Percentiles rank a stretch among this genome's conserved stretches.
phyloP scores from a whole-genome alignment of 2,329 filamentous ascomycete genomes.

The Colletotrichum cuscutae region DNA sequence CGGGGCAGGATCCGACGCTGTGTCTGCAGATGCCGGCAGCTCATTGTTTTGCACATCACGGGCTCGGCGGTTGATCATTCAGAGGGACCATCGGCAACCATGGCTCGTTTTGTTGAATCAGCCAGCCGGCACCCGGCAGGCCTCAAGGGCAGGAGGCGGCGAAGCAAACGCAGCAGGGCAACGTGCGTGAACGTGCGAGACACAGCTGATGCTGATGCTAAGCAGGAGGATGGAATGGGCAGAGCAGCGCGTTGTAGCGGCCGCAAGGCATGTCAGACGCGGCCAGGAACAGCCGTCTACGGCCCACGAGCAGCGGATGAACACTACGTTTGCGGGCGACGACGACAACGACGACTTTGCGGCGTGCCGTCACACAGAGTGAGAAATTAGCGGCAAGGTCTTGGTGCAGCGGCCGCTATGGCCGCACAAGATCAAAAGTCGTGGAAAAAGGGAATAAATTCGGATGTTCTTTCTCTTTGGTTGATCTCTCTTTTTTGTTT shows the following conservation, averaged over 20 bases:
- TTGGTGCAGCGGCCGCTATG: neutral
- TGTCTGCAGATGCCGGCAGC: neutral
- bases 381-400: neutral
- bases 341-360: neutral
- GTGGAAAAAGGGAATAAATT: neutral
- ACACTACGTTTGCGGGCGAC: constrained; percentile 15
- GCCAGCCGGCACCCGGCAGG: neutral
- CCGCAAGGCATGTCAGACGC: constrained; percentile 8
- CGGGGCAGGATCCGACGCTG: neutral
- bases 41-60: neutral
- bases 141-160: neutral
- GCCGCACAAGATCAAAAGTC: neutral
- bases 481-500: neutral
- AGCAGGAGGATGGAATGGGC: neutral
- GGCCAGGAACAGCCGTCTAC: constrained; percentile 2
- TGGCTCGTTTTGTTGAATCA: neutral
- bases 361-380: neutral
- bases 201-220: neutral
- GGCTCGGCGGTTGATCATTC: neutral
- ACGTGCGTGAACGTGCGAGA: neutral
- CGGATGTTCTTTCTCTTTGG: neutral
- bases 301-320: neutral
- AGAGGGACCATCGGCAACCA: neutral
- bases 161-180: neutral
- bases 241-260: neutral